These are phyloP conservation scores for Fusarium compactum DNA, from an alignment of 2,329 filamentous ascomycete genomes.

Conservation along the genomic window DNA sequence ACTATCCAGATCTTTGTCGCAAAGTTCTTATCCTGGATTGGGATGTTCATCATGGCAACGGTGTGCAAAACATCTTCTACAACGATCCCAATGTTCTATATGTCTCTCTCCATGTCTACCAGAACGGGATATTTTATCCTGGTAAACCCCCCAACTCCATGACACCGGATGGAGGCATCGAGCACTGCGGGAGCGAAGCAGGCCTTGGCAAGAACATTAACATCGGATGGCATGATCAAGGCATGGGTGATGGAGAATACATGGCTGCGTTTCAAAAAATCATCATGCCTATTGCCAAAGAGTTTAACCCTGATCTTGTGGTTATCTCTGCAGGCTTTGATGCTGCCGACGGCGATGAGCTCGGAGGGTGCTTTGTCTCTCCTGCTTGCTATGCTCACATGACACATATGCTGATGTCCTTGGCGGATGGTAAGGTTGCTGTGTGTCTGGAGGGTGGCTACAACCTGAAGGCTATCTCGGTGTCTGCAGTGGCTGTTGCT, in stretches of 20 bases:
- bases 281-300: conserved; percentile 93
- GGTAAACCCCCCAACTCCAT: conserved; percentile 68
- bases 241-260: conserved; percentile 97
- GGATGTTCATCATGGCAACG: conserved; percentile 87
- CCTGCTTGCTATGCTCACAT: conserved; percentile 95
- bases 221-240: conserved; percentile 75
- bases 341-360: conserved; percentile 90
- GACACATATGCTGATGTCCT: conserved; percentile 98
- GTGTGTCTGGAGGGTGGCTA: conserved; percentile 97
- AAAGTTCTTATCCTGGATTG: conserved; percentile 96
- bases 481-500: conserved; percentile 91
- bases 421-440: conserved; percentile 88
- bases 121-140: conserved; percentile 88
- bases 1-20: conserved; percentile 82
- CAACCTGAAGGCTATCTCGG: conserved; percentile 91
- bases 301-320: conserved; percentile 94
- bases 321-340: conserved; percentile 97
- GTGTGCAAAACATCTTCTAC: conserved; percentile 96
- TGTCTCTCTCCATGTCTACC: conserved; percentile 92
- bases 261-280: conserved; percentile 96
- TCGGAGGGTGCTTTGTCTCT: conserved; percentile 92
- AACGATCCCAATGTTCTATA: conserved; percentile 95
- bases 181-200: conserved; percentile 67
- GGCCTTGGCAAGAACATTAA: conserved; percentile 74
- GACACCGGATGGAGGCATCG: conserved; percentile 70